A percentile compares a stretch with the other conserved stretches of the same genome.
Evolutionary conservation across 495 filamentous ascomycete genomes (phyloP).

Genomic region (Aspergillus saccharolyticus): DNA sequence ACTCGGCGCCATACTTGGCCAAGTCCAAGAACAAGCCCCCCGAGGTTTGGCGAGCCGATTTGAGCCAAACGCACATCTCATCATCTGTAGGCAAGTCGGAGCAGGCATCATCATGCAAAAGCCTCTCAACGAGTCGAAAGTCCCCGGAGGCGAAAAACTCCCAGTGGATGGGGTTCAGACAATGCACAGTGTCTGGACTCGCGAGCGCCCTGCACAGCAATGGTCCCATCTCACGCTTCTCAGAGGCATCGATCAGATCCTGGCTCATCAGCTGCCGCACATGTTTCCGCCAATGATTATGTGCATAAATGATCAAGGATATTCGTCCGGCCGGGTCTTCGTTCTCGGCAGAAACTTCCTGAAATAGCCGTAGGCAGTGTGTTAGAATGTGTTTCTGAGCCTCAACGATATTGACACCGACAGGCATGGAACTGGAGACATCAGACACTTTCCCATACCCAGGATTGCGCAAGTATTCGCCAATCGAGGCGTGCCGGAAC

Average conservation of each 20-base stretch:
- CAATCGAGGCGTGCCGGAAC: slow-evolving; percentile 6
- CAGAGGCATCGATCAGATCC: background rate
- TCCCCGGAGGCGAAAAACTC: background rate
- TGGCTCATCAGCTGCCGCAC: background rate
- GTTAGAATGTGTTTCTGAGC: background rate
- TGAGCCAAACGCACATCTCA: background rate
- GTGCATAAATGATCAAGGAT: background rate
- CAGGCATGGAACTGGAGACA: background rate
- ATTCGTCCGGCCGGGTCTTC: background rate
- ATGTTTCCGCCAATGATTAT: background rate
- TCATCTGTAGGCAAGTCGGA: background rate
- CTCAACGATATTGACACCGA: slow-evolving; percentile 4
- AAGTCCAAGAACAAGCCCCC: background rate
- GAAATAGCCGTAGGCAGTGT: background rate
- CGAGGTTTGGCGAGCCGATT: background rate
- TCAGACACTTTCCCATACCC: background rate
- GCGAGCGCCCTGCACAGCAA: background rate
- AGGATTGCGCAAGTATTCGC: background rate
- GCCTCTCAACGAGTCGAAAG: background rate
- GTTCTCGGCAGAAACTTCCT: background rate
- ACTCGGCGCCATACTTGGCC: background rate
- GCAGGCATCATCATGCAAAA: background rate
- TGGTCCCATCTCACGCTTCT: background rate
- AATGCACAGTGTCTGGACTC: background rate
- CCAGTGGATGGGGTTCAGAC: background rate